Evolutionary conservation across 208 protist genomes (phyloP).

Genomic region (Tritrichomonas musculus): DNA sequence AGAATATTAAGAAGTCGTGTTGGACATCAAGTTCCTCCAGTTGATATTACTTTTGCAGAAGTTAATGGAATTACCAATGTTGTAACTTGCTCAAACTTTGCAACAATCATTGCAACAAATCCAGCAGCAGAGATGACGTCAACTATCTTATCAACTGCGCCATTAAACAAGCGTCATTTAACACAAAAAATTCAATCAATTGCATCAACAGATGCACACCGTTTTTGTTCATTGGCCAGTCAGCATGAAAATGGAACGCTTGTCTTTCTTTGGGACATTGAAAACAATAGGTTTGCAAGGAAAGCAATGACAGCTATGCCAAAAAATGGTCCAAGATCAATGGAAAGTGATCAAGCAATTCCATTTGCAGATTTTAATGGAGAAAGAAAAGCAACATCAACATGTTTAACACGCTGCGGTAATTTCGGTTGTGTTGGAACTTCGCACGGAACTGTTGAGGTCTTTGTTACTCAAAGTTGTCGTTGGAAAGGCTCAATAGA

Average conservation of each 20-base stretch:
- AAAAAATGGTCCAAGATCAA: background rate
- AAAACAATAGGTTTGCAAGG: background rate
- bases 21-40: background rate
- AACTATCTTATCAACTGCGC: background rate
- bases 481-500: background rate
- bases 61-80: background rate
- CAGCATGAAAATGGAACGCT: background rate
- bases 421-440: background rate
- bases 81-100: background rate
- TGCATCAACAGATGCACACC: background rate
- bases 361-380: background rate
- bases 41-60: background rate
- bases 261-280: background rate
- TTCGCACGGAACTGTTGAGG: background rate
- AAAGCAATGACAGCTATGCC: background rate
- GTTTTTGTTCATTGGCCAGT: background rate
- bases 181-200: background rate
- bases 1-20: background rate
- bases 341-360: background rate
- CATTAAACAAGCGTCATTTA: background rate
- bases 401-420: background rate
- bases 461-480: background rate
- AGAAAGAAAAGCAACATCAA: background rate
- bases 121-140: background rate
- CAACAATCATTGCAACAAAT: background rate